Evolutionary conservation across 2,329 filamentous ascomycete species (phyloP).

Genomic region (Aspergillus sp.): DNA sequence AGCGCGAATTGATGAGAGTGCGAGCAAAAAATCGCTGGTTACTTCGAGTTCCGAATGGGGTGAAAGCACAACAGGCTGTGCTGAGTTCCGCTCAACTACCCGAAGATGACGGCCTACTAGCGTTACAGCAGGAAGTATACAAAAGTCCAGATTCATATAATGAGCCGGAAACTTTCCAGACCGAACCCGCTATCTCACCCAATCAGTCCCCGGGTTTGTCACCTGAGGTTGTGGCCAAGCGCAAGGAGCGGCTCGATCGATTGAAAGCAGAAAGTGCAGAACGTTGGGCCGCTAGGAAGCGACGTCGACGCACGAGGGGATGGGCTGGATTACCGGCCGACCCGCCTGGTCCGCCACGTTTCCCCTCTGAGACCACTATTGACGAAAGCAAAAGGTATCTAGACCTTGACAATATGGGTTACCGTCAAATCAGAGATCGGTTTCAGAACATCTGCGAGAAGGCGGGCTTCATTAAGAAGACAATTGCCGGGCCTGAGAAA

Average conservation of each 20-base stretch:
- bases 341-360: conserved; percentile 67
- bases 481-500: conserved; percentile 66
- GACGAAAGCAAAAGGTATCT: conserved; percentile 74
- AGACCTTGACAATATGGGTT: conserved; percentile 61
- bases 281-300: conserved; percentile 63
- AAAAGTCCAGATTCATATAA: conserved; percentile 31
- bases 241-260: conserved; percentile 54
- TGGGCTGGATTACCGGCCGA: conserved; percentile 69
- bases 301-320: conserved; percentile 66
- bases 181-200: conserved; percentile 24
- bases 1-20: conserved; percentile 69
- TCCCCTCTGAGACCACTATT: conserved; percentile 79
- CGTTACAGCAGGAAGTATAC: conserved; percentile 41
- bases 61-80: conserved; percentile 44
- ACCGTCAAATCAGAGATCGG: conserved; percentile 63
- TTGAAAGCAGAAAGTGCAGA: conserved; percentile 62
- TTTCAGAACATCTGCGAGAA: conserved; percentile 72
- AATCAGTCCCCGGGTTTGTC: conserved; percentile 33
- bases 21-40: conserved; percentile 68
- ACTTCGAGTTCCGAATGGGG: conserved; percentile 61
- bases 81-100: conserved; percentile 25
- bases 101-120: conserved; percentile 39
- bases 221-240: conserved; percentile 52
- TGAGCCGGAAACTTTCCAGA: conserved; percentile 25
- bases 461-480: conserved; percentile 71